Percentiles rank a stretch among this genome's conserved stretches.
These are phyloP conservation scores for Bipolaris oryzae DNA, from an alignment of 2,329 filamentous ascomycete genomes.

Conservation along the genomic window DNA sequence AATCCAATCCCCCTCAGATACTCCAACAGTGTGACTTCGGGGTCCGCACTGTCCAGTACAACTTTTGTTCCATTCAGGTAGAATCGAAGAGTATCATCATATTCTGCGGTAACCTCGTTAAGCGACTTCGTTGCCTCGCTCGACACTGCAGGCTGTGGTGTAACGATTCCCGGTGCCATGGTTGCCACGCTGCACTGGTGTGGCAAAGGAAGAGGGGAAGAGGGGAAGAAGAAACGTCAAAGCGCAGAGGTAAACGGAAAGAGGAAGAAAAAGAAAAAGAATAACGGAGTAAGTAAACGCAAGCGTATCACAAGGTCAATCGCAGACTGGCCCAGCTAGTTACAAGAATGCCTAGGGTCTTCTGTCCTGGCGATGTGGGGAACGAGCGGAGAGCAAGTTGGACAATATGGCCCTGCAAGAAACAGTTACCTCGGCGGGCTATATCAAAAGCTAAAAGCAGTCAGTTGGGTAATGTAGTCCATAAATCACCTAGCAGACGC, in stretches of 20 bases:
- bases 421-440: not conserved
- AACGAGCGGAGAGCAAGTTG: not conserved
- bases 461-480: constrained; percentile 3
- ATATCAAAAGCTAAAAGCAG: constrained; percentile 2
- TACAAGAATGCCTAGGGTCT: not conserved
- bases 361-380: not conserved
- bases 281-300: not conserved
- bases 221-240: not conserved
- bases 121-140: constrained; percentile 56
- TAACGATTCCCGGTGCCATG: constrained; percentile 65
- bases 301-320: not conserved
- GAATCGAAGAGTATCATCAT: constrained; percentile 87
- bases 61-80: constrained; percentile 95
- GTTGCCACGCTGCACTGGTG: constrained; percentile 10
- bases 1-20: constrained; percentile 91
- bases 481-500: not conserved
- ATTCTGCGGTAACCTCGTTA: constrained; percentile 71
- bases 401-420: not conserved
- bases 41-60: constrained; percentile 82
- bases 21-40: constrained; percentile 88
- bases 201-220: not conserved
- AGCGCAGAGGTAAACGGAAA: not conserved
- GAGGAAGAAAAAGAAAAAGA: not conserved
- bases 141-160: constrained; percentile 52
- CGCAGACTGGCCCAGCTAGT: not conserved